phyloP scores from a whole-genome alignment of 164 flowering plant genomes.

The Vitis labrusca region DNA sequence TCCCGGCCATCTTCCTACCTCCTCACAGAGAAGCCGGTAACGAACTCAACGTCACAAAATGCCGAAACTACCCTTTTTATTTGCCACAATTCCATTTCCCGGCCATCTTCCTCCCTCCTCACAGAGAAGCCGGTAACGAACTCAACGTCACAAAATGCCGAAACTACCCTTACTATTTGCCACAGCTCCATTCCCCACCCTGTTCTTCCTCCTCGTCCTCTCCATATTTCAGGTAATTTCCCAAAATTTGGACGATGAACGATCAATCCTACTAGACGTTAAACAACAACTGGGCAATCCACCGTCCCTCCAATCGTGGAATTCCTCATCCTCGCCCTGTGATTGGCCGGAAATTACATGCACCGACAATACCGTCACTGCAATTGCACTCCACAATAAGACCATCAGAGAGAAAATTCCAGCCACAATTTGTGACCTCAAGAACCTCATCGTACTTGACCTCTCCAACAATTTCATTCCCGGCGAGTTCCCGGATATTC shows the following conservation, averaged over 20 bases:
- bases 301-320: conserved; percentile 42
- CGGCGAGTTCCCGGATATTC: conserved; percentile 55
- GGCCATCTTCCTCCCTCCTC: background rate
- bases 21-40: background rate
- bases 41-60: conserved; percentile 11
- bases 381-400: conserved; percentile 18
- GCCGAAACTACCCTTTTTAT: conserved; percentile 19
- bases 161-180: conserved; percentile 12
- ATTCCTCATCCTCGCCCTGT: conserved; percentile 45
- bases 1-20: background rate
- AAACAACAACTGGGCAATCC: conserved; percentile 43
- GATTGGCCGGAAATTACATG: conserved; percentile 57
- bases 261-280: conserved; percentile 39
- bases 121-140: background rate
- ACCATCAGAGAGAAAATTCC: conserved; percentile 41
- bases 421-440: conserved; percentile 49
- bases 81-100: conserved; percentile 1
- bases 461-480: conserved; percentile 45
- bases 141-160: conserved; percentile 18
- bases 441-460: conserved; percentile 39
- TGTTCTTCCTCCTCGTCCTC: conserved; percentile 23
- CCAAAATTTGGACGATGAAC: conserved; percentile 25
- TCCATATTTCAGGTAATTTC: conserved; percentile 27
- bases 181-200: background rate
- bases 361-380: conserved; percentile 38